These are phyloP conservation scores for Astraeus odoratus DNA, from an alignment of 768 basidiomycete species.

Conservation along the genomic window DNA sequence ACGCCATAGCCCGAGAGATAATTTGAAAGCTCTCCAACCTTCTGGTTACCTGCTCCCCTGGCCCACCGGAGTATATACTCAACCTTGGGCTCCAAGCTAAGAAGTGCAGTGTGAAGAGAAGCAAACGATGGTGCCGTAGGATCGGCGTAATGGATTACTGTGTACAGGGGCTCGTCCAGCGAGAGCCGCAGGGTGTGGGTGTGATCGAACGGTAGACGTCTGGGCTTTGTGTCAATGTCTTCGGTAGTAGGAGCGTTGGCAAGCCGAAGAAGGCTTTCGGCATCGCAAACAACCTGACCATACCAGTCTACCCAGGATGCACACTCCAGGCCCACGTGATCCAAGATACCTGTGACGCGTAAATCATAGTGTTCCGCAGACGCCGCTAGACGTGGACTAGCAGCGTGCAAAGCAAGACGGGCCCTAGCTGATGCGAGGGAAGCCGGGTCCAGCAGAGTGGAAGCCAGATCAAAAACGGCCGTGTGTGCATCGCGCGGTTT, in stretches of 20 bases:
- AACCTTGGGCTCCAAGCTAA: constrained; percentile 41
- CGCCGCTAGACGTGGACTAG: constrained; percentile 77
- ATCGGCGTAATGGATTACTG: constrained; percentile 75
- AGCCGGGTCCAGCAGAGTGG: constrained; percentile 39
- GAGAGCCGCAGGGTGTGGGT: constrained; percentile 46
- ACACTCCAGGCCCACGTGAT: constrained; percentile 29
- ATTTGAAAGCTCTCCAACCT: constrained; percentile 26
- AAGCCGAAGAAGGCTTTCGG: constrained; percentile 48
- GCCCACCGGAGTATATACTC: constrained; percentile 66
- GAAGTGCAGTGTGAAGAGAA: constrained; percentile 60
- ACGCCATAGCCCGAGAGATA: constrained; percentile 88
- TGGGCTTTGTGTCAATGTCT: constrained; percentile 21
- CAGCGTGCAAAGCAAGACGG: constrained; percentile 70
- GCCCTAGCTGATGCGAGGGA: constrained; percentile 54
- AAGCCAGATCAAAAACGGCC: constrained; percentile 32
- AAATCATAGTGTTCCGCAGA: constrained; percentile 66
- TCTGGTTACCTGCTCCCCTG: constrained; percentile 27
- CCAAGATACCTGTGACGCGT: constrained; percentile 23
- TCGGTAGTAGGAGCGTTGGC: constrained; percentile 42
- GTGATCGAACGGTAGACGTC: constrained; percentile 70
- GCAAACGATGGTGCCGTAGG: constrained; percentile 61
- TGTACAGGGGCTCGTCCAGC: constrained; percentile 44
- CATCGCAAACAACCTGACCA: constrained; percentile 64
- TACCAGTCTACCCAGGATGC: constrained; percentile 85
- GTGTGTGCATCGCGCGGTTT: constrained; percentile 46